Conservation (phyloP, 352 stramenopile species). For the Phytophthora podocarpi region DNA sequence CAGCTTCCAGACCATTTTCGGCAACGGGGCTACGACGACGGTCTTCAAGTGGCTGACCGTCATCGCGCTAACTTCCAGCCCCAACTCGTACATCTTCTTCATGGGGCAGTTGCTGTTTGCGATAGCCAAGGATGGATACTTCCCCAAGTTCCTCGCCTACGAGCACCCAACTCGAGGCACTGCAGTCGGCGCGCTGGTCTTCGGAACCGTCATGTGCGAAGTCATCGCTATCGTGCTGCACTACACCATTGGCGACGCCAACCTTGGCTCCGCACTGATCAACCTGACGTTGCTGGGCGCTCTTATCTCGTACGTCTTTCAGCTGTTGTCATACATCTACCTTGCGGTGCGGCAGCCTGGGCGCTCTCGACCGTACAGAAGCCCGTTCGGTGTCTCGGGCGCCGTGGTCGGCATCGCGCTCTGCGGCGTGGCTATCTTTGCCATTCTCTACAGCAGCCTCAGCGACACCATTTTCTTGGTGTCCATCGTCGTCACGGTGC, state of each 20-base stretch:
- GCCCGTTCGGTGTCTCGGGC: conserved; percentile 60
- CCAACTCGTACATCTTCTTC: conserved; percentile 79
- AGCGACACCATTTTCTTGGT: conserved; percentile 62
- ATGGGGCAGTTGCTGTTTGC: conserved; percentile 71
- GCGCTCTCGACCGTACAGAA: conserved; percentile 56
- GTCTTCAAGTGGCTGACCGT: conserved; percentile 70
- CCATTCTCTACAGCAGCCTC: conserved; percentile 64
- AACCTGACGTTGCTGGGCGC: conserved; percentile 43
- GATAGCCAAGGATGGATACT: conserved; percentile 68
- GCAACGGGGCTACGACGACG: conserved; percentile 52
- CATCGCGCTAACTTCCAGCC: conserved; percentile 64
- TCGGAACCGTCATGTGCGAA: conserved; percentile 45
- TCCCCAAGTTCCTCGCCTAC: conserved; percentile 63
- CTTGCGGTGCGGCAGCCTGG: conserved; percentile 50
- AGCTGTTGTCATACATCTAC: conserved; percentile 63
- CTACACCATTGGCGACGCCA: conserved; percentile 62
- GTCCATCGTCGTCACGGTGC: conserved; percentile 51
- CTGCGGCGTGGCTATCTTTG: conserved; percentile 46
- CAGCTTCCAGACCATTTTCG: conserved; percentile 65
- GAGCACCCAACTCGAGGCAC: conserved; percentile 34
- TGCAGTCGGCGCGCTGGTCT: conserved; percentile 48
- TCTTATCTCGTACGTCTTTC: conserved; percentile 73
- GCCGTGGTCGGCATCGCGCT: conserved; percentile 54
- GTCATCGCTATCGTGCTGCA: conserved; percentile 56
- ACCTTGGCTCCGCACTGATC: conserved; percentile 57